Evolutionary conservation across 176 grass and related monocot genomes (phyloP), one percentile per base, ranked within the genome.

Genomic region (Oryza meyeriana): DNA sequence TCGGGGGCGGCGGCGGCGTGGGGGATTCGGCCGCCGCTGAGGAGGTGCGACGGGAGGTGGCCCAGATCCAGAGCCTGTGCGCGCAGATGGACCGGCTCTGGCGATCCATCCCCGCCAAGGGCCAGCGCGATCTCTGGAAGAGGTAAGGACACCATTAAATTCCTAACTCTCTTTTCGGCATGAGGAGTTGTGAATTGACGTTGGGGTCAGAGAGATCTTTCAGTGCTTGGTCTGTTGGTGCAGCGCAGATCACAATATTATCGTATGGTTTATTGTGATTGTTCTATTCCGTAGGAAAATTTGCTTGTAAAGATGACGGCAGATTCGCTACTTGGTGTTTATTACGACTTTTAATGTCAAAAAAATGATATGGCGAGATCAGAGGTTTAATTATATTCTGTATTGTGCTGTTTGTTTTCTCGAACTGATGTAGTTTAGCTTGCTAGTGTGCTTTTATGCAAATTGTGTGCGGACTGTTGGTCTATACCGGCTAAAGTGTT

Each of bases 81-180:
- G 87, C 91, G 22, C 93, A 99, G 91, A 99, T 99, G 96, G 90
- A 99, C 70, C 91, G 87, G 10, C 93, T 99, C 39, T 95, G 92
- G 96, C 93, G 91, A 10, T 94, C 93, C 48, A 90, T 95, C 79
- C 88, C 93, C 13, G 73, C 84, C 72, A 93, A 93, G 80, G 82
- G 85, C 74, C 96, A 99, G 76, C 90, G 90, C 29, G 96, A 95
- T 87, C 87, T 99, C 77, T 99, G 96, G 96, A 99, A 99, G 87
- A 93, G 96, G 96, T 95, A 88, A 87, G 62, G 59, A 17, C 70
- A 64, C 27, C 35, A 0, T 9, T 72, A 41, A 61, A 31, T 63
- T 32, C 28, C 50, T 55, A 55, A 55, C 18, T 52, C 50, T 55
- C 16, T 55, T 55, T 55, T n/a, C 7, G 50, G 18, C 50, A n/a